Conservation (phyloP, 2,329 filamentous ascomycete genomes). For the Alternaria gaisen region DNA sequence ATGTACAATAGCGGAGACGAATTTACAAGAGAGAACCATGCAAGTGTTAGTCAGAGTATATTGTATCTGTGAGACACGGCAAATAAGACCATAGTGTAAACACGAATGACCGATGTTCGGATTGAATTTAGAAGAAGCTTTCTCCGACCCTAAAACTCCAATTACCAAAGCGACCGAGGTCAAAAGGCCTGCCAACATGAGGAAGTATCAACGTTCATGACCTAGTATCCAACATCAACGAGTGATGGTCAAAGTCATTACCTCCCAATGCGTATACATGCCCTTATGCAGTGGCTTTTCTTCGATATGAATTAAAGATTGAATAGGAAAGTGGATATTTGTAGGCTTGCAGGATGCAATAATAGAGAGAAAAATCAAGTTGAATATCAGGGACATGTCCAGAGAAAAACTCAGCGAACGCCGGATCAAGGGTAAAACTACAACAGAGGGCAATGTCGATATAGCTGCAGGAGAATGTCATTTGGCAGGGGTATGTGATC, state of each 20-base stretch:
- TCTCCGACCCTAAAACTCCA: neutral
- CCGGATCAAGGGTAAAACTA: conserved; percentile 17
- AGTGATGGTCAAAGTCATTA: neutral
- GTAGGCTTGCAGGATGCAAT: neutral
- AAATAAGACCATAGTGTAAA: neutral
- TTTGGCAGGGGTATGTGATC: conserved; percentile 6
- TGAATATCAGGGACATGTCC: neutral
- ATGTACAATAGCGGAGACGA: neutral
- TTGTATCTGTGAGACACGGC: neutral
- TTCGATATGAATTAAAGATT: neutral
- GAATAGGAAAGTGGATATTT: conserved; percentile 2
- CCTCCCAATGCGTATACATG: conserved; percentile 6
- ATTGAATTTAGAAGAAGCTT: neutral
- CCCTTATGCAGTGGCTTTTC: neutral
- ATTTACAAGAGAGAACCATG: neutral
- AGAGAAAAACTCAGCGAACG: neutral
- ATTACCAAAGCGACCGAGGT: neutral
- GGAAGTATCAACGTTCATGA: neutral
- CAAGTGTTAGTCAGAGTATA: neutral
- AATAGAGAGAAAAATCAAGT: neutral
- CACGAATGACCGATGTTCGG: neutral
- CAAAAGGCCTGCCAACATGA: neutral
- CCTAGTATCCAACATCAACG: neutral
- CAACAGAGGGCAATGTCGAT: conserved; percentile 24
- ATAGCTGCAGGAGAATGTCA: neutral